These are phyloP conservation scores for Cordia subcordata DNA, from an alignment of 257 asterid species.

Conservation along the genomic window DNA sequence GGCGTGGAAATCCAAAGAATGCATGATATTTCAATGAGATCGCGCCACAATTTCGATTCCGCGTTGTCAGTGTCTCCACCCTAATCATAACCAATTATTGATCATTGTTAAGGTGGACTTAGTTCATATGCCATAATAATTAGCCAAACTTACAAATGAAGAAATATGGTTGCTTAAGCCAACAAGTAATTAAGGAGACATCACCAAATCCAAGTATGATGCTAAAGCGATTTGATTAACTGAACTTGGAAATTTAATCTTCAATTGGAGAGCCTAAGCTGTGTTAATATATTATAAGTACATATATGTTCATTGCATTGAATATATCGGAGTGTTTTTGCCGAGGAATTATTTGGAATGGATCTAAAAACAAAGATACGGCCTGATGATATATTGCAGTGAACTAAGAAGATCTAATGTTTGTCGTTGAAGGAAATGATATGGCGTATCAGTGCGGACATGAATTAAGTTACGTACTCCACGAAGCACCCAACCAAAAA, in stretches of 20 bases:
- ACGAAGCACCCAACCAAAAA: not conserved
- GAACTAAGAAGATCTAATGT: constrained; percentile 20
- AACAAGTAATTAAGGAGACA: not conserved
- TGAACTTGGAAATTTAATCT: not conserved
- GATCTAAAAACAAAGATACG: constrained; percentile 12
- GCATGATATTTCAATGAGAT: too few species aligned
- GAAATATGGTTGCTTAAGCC: too few species aligned
- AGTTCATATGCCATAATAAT: too few species aligned
- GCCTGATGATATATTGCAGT: constrained; percentile 6
- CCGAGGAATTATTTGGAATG: constrained; percentile 1
- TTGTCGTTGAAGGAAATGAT: not conserved
- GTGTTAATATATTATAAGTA: not conserved
- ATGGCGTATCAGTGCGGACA: not conserved
- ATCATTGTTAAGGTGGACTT: too few species aligned
- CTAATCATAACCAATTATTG: too few species aligned
- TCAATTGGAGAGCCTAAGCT: not conserved
- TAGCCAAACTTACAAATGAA: not conserved
- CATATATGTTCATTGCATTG: constrained; percentile 11
- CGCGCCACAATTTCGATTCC: too few species aligned
- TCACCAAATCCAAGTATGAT: constrained; percentile 6
- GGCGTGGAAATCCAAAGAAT: too few species aligned
- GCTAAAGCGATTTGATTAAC: not conserved
- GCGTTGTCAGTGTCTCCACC: too few species aligned
- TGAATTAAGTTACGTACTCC: not conserved
- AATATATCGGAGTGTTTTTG: not conserved